These are phyloP conservation scores for Globisporangium uncinulatum DNA, from an alignment of 352 stramenopile genomes.

Conservation along the genomic window DNA sequence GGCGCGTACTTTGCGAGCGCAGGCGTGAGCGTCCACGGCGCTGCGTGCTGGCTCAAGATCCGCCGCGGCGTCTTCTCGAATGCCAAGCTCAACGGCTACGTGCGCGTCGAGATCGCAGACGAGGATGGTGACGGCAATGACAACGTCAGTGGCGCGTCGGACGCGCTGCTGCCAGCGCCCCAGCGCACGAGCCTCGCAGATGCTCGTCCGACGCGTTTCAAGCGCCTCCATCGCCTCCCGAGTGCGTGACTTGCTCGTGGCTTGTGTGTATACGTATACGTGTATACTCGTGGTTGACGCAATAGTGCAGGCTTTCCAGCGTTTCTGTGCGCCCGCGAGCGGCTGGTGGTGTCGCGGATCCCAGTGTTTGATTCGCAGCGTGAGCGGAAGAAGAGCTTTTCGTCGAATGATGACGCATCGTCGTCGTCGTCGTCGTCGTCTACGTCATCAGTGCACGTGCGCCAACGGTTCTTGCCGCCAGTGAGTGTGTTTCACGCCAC, in stretches of 20 bases:
- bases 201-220: slow-evolving; percentile 32
- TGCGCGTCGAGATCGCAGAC: slow-evolving; percentile 53
- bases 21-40: slow-evolving; percentile 36
- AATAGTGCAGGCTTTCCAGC: slow-evolving; percentile 38
- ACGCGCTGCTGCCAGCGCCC: slow-evolving; percentile 15
- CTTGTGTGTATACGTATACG: not conserved
- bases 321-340: slow-evolving; percentile 50
- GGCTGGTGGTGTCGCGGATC: slow-evolving; percentile 39
- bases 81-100: slow-evolving; percentile 58
- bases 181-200: slow-evolving; percentile 20
- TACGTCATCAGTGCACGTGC: slow-evolving; percentile 11
- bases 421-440: not conserved
- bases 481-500: slow-evolving; percentile 68
- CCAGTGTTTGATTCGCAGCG: slow-evolving; percentile 35
- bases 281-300: too few species aligned
- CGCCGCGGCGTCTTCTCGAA: slow-evolving; percentile 73
- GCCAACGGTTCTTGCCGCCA: slow-evolving; percentile 45
- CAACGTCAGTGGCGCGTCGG: slow-evolving; percentile 10
- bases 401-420: slow-evolving; percentile 14
- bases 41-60: slow-evolving; percentile 76
- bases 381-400: slow-evolving; percentile 8
- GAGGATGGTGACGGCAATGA: slow-evolving; percentile 9
- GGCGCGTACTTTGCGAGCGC: slow-evolving; percentile 71
- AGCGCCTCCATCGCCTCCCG: slow-evolving; percentile 43
- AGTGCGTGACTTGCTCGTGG: slow-evolving; percentile 20